phyloP scores from a whole-genome alignment of 2,329 filamentous ascomycete species.

The Lecanosticta acicola region DNA sequence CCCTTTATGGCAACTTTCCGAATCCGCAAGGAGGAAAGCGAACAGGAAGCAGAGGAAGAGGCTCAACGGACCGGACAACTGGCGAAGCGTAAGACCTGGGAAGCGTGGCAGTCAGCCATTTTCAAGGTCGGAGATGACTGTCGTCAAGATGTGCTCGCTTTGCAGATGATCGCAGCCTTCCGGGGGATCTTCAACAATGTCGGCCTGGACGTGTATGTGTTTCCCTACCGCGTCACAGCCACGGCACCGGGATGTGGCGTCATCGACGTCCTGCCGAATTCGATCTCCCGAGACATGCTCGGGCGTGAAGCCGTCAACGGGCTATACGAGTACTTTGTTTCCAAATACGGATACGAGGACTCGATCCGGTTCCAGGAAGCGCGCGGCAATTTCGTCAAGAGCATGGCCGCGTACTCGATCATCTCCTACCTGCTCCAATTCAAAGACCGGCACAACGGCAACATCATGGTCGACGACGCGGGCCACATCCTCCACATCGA shows the following conservation, averaged over 20 bases:
- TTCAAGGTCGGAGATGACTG: constrained; percentile 99
- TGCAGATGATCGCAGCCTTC: constrained; percentile 98
- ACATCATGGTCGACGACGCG: constrained; percentile 98
- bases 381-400: constrained; percentile 96
- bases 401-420: constrained; percentile 96
- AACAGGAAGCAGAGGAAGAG: constrained; percentile 38
- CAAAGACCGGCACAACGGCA: constrained; percentile 98
- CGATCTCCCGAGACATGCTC: constrained; percentile 97
- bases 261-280: constrained; percentile 96
- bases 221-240: constrained; percentile 93
- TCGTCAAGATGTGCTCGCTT: constrained; percentile 87
- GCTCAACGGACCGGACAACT: constrained; percentile 24
- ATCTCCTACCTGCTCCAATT: constrained; percentile 96
- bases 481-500: constrained; percentile 98
- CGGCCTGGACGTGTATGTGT: constrained; percentile 93
- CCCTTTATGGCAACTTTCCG: constrained; percentile 99
- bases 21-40: constrained; percentile 73
- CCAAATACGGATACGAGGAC: constrained; percentile 95
- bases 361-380: constrained; percentile 92
- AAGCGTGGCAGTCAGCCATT: constrained; percentile 98
- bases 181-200: constrained; percentile 93
- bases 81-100: constrained; percentile 53
- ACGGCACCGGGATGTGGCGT: constrained; percentile 96
- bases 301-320: constrained; percentile 97
- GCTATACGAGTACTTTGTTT: constrained; percentile 95